Evolutionary conservation across 2,329 filamentous ascomycete genomes (phyloP).

Genomic region (Ceratocystis diversiconidia): DNA sequence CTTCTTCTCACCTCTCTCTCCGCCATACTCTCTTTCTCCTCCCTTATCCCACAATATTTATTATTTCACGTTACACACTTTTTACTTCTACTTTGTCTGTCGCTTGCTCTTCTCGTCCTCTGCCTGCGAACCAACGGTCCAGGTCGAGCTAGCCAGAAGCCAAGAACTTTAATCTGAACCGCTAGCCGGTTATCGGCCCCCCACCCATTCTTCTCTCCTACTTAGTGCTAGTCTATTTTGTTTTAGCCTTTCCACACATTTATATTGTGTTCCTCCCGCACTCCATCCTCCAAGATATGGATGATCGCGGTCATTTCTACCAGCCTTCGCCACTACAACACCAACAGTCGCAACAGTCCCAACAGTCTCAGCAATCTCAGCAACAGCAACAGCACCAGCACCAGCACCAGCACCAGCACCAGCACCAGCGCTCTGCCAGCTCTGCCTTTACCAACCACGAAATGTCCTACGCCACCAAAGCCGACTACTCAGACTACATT

Average conservation of each 20-base stretch:
- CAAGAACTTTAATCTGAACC: neutral
- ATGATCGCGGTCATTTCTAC: constrained; percentile 1
- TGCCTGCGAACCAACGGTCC: neutral
- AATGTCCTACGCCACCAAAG: neutral
- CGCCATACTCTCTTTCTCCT: no score
- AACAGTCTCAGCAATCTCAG: neutral
- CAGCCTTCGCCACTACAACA: constrained; percentile 25
- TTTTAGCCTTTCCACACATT: neutral
- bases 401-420: neutral
- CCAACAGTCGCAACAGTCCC: neutral
- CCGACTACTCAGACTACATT: neutral
- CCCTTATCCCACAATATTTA: neutral
- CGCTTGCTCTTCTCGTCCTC: neutral
- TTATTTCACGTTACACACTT: neutral
- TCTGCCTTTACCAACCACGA: constrained; percentile 31
- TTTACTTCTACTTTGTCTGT: neutral
- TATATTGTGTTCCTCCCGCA: neutral
- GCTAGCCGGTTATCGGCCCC: neutral
- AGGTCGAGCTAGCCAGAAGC: neutral
- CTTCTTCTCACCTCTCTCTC: neutral
- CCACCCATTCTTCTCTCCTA: neutral
- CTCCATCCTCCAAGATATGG: constrained; percentile 2
- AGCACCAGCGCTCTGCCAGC: constrained; percentile 26
- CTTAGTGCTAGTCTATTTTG: neutral
- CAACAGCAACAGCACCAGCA: neutral